Conservation (phyloP, 2,329 filamentous ascomycete species). For the Tolypocladium inflatum region DNA sequence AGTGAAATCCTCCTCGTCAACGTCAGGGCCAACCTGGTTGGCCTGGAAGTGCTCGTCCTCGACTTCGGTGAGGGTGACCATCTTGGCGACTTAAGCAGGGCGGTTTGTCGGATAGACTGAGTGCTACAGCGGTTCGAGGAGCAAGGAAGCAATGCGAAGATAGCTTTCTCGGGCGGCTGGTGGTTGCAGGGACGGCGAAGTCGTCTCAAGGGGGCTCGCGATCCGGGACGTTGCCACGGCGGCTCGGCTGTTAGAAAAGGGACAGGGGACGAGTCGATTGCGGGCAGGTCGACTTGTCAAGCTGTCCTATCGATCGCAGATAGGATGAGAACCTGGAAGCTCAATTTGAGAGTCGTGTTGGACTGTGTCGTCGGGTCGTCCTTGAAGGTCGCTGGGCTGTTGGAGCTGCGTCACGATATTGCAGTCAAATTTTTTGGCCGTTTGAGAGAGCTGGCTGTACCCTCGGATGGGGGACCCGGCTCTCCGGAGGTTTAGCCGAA, state of each 20-base stretch:
- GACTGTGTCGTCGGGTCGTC: not conserved
- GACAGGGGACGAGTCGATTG: not conserved
- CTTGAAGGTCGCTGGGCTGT: not conserved
- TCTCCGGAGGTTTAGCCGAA: conserved; percentile 5
- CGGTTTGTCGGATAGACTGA: not conserved
- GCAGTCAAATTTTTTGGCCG: conserved; percentile 3
- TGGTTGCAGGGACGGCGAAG: not conserved
- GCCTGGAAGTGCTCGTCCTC: conserved; percentile 89
- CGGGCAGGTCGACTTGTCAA: not conserved
- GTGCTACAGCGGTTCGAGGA: not conserved
- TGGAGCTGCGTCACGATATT: not conserved
- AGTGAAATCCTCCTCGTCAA: conserved; percentile 87
- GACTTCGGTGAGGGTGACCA: conserved; percentile 97
- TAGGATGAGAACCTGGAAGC: not conserved
- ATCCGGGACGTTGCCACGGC: not conserved
- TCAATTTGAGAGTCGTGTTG: not conserved
- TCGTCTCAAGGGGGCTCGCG: not conserved
- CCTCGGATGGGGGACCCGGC: not conserved
- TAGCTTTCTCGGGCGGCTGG: not conserved
- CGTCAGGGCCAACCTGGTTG: conserved; percentile 58
- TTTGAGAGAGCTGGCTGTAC: not conserved
- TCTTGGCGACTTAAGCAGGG: conserved; percentile 35
- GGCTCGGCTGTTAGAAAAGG: not conserved
- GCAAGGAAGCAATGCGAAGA: not conserved
- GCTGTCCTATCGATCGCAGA: not conserved